Conservation (phyloP, 257 asterid species). For the Salvia hispanica region DNA sequence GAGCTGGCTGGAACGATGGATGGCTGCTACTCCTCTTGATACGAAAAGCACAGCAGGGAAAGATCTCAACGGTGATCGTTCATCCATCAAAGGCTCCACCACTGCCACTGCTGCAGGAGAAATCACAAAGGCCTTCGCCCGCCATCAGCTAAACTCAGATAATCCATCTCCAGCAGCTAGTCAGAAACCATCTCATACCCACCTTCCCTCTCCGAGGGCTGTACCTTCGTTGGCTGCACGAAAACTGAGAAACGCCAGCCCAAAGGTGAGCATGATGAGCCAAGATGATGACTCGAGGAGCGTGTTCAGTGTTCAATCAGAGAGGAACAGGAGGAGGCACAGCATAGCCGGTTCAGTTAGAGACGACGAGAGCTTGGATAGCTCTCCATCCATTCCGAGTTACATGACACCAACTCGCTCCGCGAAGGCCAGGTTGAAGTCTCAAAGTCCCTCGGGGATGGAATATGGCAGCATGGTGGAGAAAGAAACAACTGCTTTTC, state of each 20-base stretch:
- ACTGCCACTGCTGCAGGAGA: constrained; percentile 42
- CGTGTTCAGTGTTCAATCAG: constrained; percentile 58
- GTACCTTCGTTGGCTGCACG: constrained; percentile 40
- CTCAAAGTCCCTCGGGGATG: constrained; percentile 55
- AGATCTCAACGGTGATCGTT: constrained; percentile 43
- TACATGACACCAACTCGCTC: constrained; percentile 86
- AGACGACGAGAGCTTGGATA: constrained; percentile 85
- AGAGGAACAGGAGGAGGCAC: constrained; percentile 72
- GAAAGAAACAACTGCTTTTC: constrained; percentile 45
- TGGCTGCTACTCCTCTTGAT: constrained; percentile 65
- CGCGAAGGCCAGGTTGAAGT: constrained; percentile 67
- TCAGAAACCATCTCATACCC: constrained; percentile 39
- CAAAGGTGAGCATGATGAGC: constrained; percentile 45
- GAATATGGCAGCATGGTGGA: constrained; percentile 39
- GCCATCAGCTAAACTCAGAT: constrained; percentile 73
- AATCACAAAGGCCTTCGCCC: constrained; percentile 70
- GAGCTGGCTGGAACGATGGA: constrained; percentile 93
- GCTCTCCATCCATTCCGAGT: constrained; percentile 75
- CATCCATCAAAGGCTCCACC: constrained; percentile 41
- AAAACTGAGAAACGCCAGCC: constrained; percentile 65
- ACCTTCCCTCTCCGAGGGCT: constrained; percentile 46
- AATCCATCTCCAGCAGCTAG: constrained; percentile 51
- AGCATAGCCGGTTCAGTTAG: constrained; percentile 72
- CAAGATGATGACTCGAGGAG: constrained; percentile 77
- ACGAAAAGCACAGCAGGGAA: constrained; percentile 43